phyloP scores from a whole-genome alignment of 768 basidiomycete genomes.

The Thelephora ganbajun region DNA sequence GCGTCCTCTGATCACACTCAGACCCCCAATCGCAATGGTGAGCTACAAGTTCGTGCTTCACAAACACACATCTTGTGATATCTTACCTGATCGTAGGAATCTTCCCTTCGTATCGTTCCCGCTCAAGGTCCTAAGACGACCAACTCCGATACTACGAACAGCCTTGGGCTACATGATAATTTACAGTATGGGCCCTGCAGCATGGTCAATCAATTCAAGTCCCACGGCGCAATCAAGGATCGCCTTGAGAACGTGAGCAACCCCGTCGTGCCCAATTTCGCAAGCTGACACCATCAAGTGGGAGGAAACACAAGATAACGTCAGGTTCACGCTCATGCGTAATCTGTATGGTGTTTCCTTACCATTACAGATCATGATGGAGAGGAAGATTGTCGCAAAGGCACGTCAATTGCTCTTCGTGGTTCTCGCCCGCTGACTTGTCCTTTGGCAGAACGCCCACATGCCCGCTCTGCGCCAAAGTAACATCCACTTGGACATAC shows the following conservation, averaged over 20 bases:
- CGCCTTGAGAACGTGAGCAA: constrained; percentile 66
- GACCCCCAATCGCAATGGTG: no score
- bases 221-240: constrained; percentile 44
- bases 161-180: constrained; percentile 78
- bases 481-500: constrained; percentile 83
- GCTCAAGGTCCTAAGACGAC: constrained; percentile 38
- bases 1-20: no score
- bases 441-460: constrained; percentile 38
- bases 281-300: constrained; percentile 33
- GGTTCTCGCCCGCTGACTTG: neutral
- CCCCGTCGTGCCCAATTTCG: neutral
- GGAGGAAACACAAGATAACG: constrained; percentile 84
- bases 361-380: constrained; percentile 87
- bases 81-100: constrained; percentile 17
- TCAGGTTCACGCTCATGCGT: constrained; percentile 74
- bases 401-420: constrained; percentile 30
- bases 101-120: constrained; percentile 56
- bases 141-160: constrained; percentile 54
- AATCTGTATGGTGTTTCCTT: constrained; percentile 78
- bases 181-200: constrained; percentile 75
- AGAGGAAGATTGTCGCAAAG: constrained; percentile 69
- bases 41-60: no score
- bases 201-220: constrained; percentile 61
- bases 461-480: constrained; percentile 50
- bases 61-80: no score